Evolutionary conservation across 257 asterid genomes (phyloP), one percentile per base, ranked within the genome.

Genomic region (Petrea volubilis): DNA sequence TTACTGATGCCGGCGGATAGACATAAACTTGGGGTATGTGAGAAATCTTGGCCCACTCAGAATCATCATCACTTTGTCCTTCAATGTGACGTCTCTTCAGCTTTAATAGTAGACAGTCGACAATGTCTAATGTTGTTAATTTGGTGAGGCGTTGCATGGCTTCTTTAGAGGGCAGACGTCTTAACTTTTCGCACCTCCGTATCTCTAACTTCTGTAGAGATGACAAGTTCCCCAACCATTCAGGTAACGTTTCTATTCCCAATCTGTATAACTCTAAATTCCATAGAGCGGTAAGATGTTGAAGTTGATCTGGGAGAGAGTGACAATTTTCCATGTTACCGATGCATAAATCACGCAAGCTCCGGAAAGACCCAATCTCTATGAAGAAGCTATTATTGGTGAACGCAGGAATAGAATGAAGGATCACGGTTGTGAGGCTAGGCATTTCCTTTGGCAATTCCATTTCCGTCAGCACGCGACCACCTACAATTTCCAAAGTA

Each of bases 171-270:
- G 77, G 69, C 34, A 81, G 1, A 70, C 21, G 15, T 11, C 10
- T 33, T 10, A 69, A 64, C 60, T 20, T 57, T 2, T 55, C 10
- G 36, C 67, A 69, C 0, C 12, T 1, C 0, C 0, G 0, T 1
- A 82, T 18, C 0, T 0, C 0, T 15, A 79, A 52, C 1, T 0
- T 0, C 74, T 36, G 25, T 14, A 73, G 78, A 33, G 77, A 52
- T 0, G 52, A 20, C 24, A 76, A 51, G 14, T 69, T 68, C 12
- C 31, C 82, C 9, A 79, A n/a, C 70, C 75, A 77, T 25, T 67
- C 62, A 2, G 79, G 83, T 11, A 83, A 61, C 15, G 18, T 33
- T 60, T 79, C 57, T 0, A 74, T 43, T 56, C 69, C 77, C 0
- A 71, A 83, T 0, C 24, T 36, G 1, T 0, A 0, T 6, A n/a